Conservation (phyloP, 2,329 filamentous ascomycete species). For the Claviceps pusilla region DNA sequence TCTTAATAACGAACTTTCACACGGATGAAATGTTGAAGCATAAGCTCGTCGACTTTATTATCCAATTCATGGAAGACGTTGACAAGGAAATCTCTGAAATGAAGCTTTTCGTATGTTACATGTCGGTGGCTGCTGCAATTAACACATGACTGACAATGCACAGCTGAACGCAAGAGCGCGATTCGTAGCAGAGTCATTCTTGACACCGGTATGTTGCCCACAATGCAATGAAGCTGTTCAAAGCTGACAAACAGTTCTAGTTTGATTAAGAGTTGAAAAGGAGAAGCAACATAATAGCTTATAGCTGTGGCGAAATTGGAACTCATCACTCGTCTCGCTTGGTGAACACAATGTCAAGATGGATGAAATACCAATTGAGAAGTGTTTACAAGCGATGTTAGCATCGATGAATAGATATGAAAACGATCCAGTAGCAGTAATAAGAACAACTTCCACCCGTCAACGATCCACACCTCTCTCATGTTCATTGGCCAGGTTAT, state of each 20-base stretch:
- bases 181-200: constrained; percentile 95
- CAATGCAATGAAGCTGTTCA: background rate
- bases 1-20: constrained; percentile 96
- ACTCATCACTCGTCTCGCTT: background rate
- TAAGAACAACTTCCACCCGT: background rate
- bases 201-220: constrained; percentile 57
- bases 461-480: background rate
- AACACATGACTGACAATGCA: constrained; percentile 7
- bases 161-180: constrained; percentile 91
- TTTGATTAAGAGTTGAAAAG: constrained; percentile 15
- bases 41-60: constrained; percentile 97
- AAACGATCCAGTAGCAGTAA: constrained; percentile 2
- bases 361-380: background rate
- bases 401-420: constrained; percentile 2
- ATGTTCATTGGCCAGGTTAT: background rate
- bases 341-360: background rate
- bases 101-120: constrained; percentile 86
- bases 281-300: background rate
- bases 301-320: background rate
- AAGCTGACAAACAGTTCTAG: constrained; percentile 9
- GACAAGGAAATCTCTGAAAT: constrained; percentile 99
- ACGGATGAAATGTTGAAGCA: constrained; percentile 98
- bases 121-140: background rate
- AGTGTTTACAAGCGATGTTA: background rate
- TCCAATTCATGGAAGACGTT: constrained; percentile 99